phyloP scores from a whole-genome alignment of 495 filamentous ascomycete species.

The Antarctomyces pellizariae region DNA sequence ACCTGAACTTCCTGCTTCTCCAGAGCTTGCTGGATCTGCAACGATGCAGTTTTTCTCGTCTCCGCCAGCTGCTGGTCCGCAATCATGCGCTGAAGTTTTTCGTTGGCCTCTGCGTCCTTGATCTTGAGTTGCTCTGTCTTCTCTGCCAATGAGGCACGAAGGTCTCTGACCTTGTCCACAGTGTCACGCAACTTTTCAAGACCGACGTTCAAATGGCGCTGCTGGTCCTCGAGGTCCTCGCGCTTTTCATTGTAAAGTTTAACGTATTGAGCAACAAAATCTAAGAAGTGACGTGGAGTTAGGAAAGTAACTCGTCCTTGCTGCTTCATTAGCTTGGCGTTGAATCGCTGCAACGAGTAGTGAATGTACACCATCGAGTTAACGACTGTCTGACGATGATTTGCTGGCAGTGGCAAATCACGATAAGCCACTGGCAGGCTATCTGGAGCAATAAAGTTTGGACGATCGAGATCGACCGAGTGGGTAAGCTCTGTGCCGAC shows the following conservation, averaged over 20 bases:
- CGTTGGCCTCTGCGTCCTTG: conserved; percentile 88
- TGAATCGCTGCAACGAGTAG: conserved; percentile 78
- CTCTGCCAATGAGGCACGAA: conserved; percentile 69
- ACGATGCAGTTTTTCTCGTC: conserved; percentile 61
- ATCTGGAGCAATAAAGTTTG: conserved; percentile 68
- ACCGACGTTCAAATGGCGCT: conserved; percentile 91
- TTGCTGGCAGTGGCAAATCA: conserved; percentile 59
- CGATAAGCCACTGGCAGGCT: conserved; percentile 80
- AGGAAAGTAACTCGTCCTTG: conserved; percentile 79
- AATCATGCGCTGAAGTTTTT: conserved; percentile 92
- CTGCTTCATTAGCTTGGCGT: conserved; percentile 68
- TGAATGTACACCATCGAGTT: conserved; percentile 99
- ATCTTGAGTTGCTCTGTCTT: conserved; percentile 83
- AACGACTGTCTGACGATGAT: conserved; percentile 72
- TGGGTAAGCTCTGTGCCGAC: conserved; percentile 90
- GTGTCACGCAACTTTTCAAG: conserved; percentile 95
- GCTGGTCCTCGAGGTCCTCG: conserved; percentile 94
- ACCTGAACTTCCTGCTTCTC: conserved; percentile 84
- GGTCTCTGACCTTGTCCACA: conserved; percentile 87
- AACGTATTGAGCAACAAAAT: conserved; percentile 96
- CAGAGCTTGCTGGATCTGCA: conserved; percentile 69
- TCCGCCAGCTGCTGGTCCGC: conserved; percentile 92
- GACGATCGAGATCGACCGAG: conserved; percentile 76
- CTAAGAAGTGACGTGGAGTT: conserved; percentile 88
- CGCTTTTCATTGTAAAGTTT: conserved; percentile 95